phyloP scores from a whole-genome alignment of 192 early-diverging fungal genomes.

The Gamsiella multidivaricata region DNA sequence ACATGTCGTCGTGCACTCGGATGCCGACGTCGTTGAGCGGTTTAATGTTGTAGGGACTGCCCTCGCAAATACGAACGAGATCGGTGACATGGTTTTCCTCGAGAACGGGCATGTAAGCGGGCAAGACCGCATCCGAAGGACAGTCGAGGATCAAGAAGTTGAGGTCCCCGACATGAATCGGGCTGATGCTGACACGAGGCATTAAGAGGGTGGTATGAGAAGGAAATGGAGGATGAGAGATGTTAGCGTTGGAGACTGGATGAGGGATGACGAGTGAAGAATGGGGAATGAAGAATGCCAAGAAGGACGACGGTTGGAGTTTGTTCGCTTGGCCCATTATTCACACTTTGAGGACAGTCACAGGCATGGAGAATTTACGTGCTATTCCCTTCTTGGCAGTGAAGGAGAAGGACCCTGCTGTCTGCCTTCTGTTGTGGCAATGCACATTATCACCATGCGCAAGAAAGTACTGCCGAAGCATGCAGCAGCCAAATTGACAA shows the following conservation, averaged over 20 bases:
- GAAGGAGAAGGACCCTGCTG: not conserved
- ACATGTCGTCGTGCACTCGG: conserved; percentile 70
- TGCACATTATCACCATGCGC: too few relatives aligned
- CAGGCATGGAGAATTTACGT: too few relatives aligned
- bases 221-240: not conserved
- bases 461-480: too few relatives aligned
- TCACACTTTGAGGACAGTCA: too few relatives aligned
- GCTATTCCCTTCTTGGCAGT: too few relatives aligned
- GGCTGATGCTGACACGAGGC: conserved; percentile 54
- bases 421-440: too few relatives aligned
- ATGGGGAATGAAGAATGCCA: not conserved
- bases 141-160: conserved; percentile 80
- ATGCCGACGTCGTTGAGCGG: conserved; percentile 63
- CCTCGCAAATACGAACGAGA: conserved; percentile 78
- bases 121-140: conserved; percentile 68
- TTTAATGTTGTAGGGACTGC: conserved; percentile 64
- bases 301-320: too few relatives aligned
- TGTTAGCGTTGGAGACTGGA: not conserved
- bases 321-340: too few relatives aligned
- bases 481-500: too few relatives aligned
- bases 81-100: conserved; percentile 68
- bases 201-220: not conserved
- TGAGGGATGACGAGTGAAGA: not conserved
- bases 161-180: conserved; percentile 41
- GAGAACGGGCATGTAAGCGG: conserved; percentile 63